These are phyloP conservation scores for Vickermania ingenoplastis DNA, from an alignment of 208 protist species.

Conservation along the genomic window DNA sequence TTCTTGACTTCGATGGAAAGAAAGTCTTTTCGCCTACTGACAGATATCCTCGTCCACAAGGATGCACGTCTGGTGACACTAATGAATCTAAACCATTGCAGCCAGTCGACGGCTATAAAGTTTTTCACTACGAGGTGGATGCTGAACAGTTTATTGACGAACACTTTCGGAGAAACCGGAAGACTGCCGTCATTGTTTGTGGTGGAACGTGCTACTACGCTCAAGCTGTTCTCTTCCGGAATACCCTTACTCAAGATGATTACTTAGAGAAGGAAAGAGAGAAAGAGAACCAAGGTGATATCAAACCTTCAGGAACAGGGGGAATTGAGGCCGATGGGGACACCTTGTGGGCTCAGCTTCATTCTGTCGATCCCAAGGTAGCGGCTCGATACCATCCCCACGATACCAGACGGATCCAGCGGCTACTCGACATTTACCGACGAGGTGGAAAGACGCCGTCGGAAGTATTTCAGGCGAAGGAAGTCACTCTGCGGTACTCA, in stretches of 20 bases:
- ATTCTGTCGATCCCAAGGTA: constrained; percentile 53
- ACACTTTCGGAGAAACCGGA: constrained; percentile 25
- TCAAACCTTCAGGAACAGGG: too few species aligned
- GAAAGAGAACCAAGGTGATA: too few species aligned
- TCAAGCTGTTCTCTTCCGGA: constrained; percentile 56
- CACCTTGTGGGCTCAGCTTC: constrained; percentile 38
- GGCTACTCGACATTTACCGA: constrained; percentile 70
- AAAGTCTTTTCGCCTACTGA: constrained; percentile 13
- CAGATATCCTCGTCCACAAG: constrained; percentile 13
- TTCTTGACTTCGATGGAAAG: constrained; percentile 30
- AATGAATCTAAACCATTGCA: constrained; percentile 5
- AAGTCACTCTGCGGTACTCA: constrained; percentile 29
- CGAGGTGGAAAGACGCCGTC: constrained; percentile 41
- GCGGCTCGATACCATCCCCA: constrained; percentile 76
- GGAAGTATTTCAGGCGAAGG: constrained; percentile 19
- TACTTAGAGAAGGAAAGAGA: constrained; percentile 4
- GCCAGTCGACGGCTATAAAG: neutral
- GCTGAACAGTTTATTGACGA: constrained; percentile 47
- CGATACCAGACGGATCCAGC: constrained; percentile 59
- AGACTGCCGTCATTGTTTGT: constrained; percentile 62
- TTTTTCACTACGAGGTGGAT: constrained; percentile 14
- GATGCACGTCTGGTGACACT: too few species aligned
- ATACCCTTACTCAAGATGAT: constrained; percentile 19
- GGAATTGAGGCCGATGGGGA: neutral
- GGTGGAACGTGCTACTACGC: constrained; percentile 74